phyloP scores from a whole-genome alignment of 2,329 filamentous ascomycete species.

The Emmonsia crescens region DNA sequence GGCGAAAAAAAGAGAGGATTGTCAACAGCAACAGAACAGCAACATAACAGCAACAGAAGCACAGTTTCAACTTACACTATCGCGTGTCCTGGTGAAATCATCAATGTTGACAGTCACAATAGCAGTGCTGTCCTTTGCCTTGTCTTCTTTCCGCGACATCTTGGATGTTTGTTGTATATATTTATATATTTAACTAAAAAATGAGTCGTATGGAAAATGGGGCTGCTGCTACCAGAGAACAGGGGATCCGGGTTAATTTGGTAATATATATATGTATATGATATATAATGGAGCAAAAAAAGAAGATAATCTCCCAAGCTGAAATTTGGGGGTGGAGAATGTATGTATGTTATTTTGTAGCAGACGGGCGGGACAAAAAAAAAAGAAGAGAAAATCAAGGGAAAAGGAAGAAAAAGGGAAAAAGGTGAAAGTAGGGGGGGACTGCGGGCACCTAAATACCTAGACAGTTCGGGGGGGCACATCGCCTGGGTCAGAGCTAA shows the following conservation, averaged over 20 bases:
- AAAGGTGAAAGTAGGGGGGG: neutral
- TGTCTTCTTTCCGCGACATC: conserved; percentile 30
- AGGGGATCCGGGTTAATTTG: too few relatives aligned
- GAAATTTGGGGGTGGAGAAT: too few relatives aligned
- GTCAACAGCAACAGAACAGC: neutral
- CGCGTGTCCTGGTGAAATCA: conserved; percentile 68
- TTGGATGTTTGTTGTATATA: conserved; percentile 20
- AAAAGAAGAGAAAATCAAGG: too few relatives aligned
- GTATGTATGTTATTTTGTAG: too few relatives aligned
- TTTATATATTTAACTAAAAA: too few relatives aligned
- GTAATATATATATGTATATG: too few relatives aligned
- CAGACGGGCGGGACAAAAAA: too few relatives aligned
- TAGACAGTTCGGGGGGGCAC: neutral
- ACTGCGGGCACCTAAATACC: neutral
- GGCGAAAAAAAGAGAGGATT: neutral
- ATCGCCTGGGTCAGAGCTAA: neutral
- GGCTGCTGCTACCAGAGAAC: too few relatives aligned
- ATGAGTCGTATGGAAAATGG: too few relatives aligned
- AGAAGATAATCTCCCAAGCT: too few relatives aligned
- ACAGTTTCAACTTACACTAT: conserved; percentile 54
- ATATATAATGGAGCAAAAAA: too few relatives aligned
- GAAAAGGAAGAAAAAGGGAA: neutral
- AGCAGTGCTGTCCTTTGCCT: conserved; percentile 22
- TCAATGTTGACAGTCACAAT: conserved; percentile 47
- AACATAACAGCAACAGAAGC: conserved; percentile 1